Base-by-base conservation (phyloP, 495 filamentous ascomycete species). In the Penicillium desertorum region DNA sequence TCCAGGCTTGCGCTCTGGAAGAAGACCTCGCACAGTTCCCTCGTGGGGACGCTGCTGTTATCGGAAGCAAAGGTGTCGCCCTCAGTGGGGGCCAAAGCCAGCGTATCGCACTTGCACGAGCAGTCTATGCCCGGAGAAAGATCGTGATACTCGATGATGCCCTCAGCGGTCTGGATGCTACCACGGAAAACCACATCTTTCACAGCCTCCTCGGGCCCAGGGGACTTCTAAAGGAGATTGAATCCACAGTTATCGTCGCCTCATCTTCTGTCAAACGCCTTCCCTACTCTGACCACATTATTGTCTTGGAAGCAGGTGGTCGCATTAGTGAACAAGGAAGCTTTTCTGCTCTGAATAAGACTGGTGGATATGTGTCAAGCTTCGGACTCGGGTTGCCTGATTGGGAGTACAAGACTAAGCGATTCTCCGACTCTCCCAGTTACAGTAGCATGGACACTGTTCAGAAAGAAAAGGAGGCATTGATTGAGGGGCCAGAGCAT, bases 41-140 rank as follows among this genome's bases (percentile, higher is more conserved):
- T 4, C 66, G 74, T 12, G 83, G 80, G 0, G 83, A 89, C 60
- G 67, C 78, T 32, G 88, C 85, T 4, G 63, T 77, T 3, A 78
- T 87, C 56, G 88, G 86, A 9, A 85, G 80, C 70, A 83, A 83
- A 54, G 88, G 86, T 0, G 78, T 86, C 53, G 76, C 78, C 4
- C 73, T 91, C 9, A 85, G 81, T 59, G 86, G 86, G 10, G 87
- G 87, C 0, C 87, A 90, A 59, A 83, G 81, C 57, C 86, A 89
- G 61, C 75, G 86, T 3, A 76, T 89, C 53, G 76, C 81, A 20
- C 68, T 87, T 9, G 84, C 85, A 30, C 71, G 85, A 27, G 82
- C 81, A 43, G 69, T 85, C 4, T 87, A 88, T 62, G 66, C 81
- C 8, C 61, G 79, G n/a, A 69, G 75, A n/a, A 73, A 79, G 43